Conservation (phyloP, 1,284 basidiomycete species). For the Melampsora americana region DNA sequence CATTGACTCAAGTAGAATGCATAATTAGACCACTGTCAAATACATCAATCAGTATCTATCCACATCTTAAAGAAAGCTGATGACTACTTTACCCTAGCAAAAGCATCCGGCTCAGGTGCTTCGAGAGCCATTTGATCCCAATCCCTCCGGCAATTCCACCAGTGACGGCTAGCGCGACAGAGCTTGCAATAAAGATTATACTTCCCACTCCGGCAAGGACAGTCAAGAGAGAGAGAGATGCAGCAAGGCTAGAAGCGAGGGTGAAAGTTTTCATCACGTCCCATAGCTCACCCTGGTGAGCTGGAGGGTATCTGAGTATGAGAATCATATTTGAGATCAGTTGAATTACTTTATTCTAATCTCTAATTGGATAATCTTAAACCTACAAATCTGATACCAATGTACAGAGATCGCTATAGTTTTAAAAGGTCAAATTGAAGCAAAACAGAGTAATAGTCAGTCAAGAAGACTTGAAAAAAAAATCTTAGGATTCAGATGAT, state of each 20-base stretch:
- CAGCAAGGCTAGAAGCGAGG: conserved; percentile 9
- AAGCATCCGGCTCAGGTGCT: conserved; percentile 6
- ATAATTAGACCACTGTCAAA: conserved; percentile 17
- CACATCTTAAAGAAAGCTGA: background rate
- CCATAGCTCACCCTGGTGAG: conserved; percentile 21
- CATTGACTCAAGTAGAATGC: conserved; percentile 36
- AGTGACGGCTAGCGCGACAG: conserved; percentile 12
- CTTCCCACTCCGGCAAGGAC: background rate
- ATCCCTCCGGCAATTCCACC: conserved; percentile 16
- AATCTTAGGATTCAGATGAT: background rate
- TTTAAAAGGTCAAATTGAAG: background rate
- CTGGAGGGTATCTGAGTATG: conserved; percentile 19
- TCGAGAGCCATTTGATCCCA: conserved; percentile 15
- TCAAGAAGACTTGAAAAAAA: background rate
- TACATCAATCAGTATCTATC: background rate
- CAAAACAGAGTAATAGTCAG: background rate
- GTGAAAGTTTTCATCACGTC: conserved; percentile 21
- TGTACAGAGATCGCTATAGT: conserved; percentile 25
- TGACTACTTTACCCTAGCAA: conserved; percentile 16
- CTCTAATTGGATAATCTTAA: background rate
- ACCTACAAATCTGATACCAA: conserved; percentile 29
- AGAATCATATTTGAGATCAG: background rate
- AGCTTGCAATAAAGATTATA: background rate
- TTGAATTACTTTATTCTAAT: background rate
- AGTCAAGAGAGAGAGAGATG: background rate